Evolutionary conservation across 371 early-diverging fungal genomes (phyloP).

Genomic region (Lichtheimia corymbifera): DNA sequence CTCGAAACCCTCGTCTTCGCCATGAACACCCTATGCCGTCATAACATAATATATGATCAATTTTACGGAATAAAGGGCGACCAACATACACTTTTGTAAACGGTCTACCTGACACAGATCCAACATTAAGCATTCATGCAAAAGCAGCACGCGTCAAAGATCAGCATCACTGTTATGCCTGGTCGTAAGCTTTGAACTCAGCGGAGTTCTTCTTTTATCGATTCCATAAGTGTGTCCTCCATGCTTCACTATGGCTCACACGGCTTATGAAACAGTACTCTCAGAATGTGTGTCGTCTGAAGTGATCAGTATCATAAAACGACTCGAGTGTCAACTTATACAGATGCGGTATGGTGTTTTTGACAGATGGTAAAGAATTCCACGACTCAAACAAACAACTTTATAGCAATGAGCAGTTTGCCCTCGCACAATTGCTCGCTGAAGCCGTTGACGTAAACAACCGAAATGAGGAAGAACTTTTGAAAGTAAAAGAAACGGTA

Average conservation of each 20-base stretch:
- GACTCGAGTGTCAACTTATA: constrained; percentile 9
- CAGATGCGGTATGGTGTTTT: constrained; percentile 7
- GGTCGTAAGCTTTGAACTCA: too few species aligned
- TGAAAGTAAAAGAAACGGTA: constrained; percentile 10
- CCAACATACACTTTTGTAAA: too few species aligned
- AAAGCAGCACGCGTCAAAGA: too few species aligned
- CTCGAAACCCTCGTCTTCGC: too few species aligned
- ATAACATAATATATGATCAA: too few species aligned
- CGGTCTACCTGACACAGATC: too few species aligned
- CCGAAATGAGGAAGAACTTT: constrained; percentile 1
- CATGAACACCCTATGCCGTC: too few species aligned
- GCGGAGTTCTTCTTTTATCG: too few species aligned
- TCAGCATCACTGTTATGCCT: too few species aligned
- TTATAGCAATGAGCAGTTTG: constrained; percentile 9
- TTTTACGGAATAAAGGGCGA: too few species aligned
- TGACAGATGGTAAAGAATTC: neutral
- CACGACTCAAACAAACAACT: neutral
- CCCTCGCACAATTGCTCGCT: neutral
- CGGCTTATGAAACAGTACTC: constrained; percentile 3
- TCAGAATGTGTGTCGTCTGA: constrained; percentile 6
- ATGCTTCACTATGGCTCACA: neutral
- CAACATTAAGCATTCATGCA: too few species aligned
- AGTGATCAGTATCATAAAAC: constrained; percentile 5
- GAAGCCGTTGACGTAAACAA: neutral
- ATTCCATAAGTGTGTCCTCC: too few species aligned